Evolutionary conservation across 441 rosid genomes (phyloP).

Genomic region (Erodium texanum): DNA sequence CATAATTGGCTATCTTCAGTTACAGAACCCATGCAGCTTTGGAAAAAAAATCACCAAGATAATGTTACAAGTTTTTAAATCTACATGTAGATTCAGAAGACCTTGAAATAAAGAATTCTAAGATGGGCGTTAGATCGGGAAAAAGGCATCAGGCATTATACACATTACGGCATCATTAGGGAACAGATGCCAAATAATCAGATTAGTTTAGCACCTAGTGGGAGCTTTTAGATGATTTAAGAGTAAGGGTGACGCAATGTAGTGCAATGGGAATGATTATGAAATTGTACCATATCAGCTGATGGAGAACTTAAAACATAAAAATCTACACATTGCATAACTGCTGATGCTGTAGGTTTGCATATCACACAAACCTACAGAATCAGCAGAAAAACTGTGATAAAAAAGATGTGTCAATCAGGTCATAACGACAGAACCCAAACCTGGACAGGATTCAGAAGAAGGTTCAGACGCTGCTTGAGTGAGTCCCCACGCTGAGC

Average conservation of each 20-base stretch:
- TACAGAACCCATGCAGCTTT: neutral
- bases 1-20: neutral
- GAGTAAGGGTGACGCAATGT: neutral
- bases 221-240: neutral
- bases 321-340: slow-evolving; percentile 5
- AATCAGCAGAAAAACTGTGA: neutral
- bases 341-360: neutral
- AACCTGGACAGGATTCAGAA: slow-evolving; percentile 94
- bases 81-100: neutral
- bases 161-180: neutral
- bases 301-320: neutral
- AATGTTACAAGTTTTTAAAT: neutral
- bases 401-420: neutral
- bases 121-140: neutral
- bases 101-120: neutral
- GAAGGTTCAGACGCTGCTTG: slow-evolving; percentile 70
- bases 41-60: neutral
- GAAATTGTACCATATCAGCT: slow-evolving; percentile 1
- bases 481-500: slow-evolving; percentile 89
- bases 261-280: neutral
- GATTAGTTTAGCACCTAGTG: neutral
- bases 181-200: neutral
- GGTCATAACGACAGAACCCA: neutral
- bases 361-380: neutral
- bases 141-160: neutral